A percentile compares a stretch with the other conserved stretches of the same genome.
Evolutionary conservation across 2,329 filamentous ascomycete genomes (phyloP).

Genomic region (Calonectria pteridis): DNA sequence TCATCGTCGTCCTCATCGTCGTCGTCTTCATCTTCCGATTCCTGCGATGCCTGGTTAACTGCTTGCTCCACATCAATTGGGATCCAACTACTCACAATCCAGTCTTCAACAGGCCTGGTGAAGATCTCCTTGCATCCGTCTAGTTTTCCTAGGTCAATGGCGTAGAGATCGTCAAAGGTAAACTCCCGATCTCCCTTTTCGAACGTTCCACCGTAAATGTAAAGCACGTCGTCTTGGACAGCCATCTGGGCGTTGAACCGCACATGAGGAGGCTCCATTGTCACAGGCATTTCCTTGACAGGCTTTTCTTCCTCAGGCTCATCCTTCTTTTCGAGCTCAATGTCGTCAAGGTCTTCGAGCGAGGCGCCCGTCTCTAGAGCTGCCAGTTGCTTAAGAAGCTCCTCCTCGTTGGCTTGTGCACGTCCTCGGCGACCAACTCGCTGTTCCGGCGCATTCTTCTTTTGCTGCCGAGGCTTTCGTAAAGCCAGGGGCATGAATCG

Average conservation of each 20-base stretch:
- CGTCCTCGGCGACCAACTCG: slow-evolving; percentile 74
- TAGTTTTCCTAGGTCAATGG: slow-evolving; percentile 92
- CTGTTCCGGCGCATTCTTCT: slow-evolving; percentile 67
- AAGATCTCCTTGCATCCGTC: slow-evolving; percentile 95
- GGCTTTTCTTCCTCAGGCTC: slow-evolving; percentile 69
- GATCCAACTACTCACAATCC: slow-evolving; percentile 68
- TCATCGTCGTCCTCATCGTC: slow-evolving; percentile 72
- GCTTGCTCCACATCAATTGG: background rate
- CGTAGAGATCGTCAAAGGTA: slow-evolving; percentile 95
- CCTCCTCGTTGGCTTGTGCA: slow-evolving; percentile 91
- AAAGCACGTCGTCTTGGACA: slow-evolving; percentile 92
- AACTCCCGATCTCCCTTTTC: slow-evolving; percentile 96
- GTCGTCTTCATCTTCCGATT: slow-evolving; percentile 70
- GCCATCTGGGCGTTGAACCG: slow-evolving; percentile 93
- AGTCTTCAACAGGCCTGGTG: slow-evolving; percentile 84
- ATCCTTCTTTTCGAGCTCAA: slow-evolving; percentile 64
- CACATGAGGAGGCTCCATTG: slow-evolving; percentile 87
- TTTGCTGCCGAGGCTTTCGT: slow-evolving; percentile 77
- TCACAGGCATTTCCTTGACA: slow-evolving; percentile 72
- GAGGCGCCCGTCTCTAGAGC: slow-evolving; percentile 83
- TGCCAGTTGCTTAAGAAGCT: slow-evolving; percentile 87
- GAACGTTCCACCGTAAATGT: slow-evolving; percentile 94
- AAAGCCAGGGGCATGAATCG: slow-evolving; percentile 89
- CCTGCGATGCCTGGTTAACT: slow-evolving; percentile 53
- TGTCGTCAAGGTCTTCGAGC: slow-evolving; percentile 64